Evolutionary conservation across 1,284 basidiomycete species (phyloP).

Genomic region (Fomitopsis pinicola): DNA sequence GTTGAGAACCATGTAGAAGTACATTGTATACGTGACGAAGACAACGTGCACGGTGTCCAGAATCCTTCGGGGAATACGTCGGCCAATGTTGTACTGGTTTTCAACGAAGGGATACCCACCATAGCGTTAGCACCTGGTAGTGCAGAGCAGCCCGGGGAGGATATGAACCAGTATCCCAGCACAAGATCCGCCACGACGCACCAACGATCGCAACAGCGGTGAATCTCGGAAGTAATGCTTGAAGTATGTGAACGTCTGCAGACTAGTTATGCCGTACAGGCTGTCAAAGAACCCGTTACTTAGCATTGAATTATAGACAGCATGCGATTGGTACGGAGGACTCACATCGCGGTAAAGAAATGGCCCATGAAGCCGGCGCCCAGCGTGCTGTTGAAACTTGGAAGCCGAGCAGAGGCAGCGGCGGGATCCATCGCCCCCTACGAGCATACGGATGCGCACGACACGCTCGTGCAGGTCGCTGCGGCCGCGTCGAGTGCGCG

Average conservation of each 20-base stretch:
- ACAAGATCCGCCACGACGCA: background rate
- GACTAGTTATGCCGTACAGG: slow-evolving; percentile 16
- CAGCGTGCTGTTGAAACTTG: slow-evolving; percentile 13
- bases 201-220: slow-evolving; percentile 3
- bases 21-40: slow-evolving; percentile 17
- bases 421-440: background rate
- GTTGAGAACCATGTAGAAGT: slow-evolving; percentile 19
- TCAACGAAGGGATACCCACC: slow-evolving; percentile 3
- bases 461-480: background rate
- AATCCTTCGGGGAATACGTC: slow-evolving; percentile 8
- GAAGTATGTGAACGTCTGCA: slow-evolving; percentile 16
- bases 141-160: background rate
- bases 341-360: slow-evolving; percentile 14
- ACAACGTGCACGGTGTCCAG: slow-evolving; percentile 16
- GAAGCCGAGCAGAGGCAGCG: background rate
- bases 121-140: slow-evolving; percentile 11
- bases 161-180: background rate
- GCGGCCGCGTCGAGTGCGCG: background rate
- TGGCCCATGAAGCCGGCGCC: slow-evolving; percentile 18
- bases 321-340: background rate
- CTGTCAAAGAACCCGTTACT: slow-evolving; percentile 1
- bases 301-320: background rate
- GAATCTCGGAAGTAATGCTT: slow-evolving; percentile 10
- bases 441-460: too few relatives aligned
- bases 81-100: too few relatives aligned